Evolutionary conservation across 257 asterid species (phyloP).

Genomic region (Prunella vulgaris): DNA sequence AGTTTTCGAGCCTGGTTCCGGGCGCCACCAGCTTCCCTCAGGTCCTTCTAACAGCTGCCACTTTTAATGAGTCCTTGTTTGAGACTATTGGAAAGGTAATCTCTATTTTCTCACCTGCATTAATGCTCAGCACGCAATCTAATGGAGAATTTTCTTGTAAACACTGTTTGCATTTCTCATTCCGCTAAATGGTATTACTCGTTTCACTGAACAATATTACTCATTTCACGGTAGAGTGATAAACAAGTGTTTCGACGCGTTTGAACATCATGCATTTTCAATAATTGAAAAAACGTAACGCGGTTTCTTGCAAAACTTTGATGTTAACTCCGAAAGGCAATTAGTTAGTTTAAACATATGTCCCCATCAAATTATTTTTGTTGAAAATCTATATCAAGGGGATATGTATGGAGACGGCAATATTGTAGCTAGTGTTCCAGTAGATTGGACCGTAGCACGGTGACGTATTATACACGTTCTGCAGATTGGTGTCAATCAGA

Average conservation of each 20-base stretch:
- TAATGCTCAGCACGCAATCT: background rate
- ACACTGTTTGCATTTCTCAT: no score
- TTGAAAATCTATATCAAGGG: background rate
- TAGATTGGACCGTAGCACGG: background rate
- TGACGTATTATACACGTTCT: slow-evolving; percentile 29
- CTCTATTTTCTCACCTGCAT: background rate
- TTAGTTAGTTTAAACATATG: background rate
- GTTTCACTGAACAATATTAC: no score
- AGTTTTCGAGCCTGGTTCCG: slow-evolving; percentile 45
- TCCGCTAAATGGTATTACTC: no score
- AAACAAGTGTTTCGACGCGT: no score
- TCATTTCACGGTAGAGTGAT: no score
- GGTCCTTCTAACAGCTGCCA: slow-evolving; percentile 64
- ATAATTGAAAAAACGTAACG: background rate
- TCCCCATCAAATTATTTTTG: slow-evolving; percentile 29
- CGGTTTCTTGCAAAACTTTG: slow-evolving; percentile 8
- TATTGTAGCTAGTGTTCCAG: slow-evolving; percentile 8
- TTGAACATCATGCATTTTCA: no score
- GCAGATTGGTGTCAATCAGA: background rate
- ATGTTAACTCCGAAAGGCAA: background rate
- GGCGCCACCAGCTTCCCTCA: slow-evolving; percentile 84
- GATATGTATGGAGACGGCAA: slow-evolving; percentile 20
- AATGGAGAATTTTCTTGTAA: no score
- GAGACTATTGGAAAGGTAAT: slow-evolving; percentile 55
- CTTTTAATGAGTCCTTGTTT: slow-evolving; percentile 54